Evolutionary conservation across 495 filamentous ascomycete species (phyloP).

Genomic region (Podospora appendiculata): DNA sequence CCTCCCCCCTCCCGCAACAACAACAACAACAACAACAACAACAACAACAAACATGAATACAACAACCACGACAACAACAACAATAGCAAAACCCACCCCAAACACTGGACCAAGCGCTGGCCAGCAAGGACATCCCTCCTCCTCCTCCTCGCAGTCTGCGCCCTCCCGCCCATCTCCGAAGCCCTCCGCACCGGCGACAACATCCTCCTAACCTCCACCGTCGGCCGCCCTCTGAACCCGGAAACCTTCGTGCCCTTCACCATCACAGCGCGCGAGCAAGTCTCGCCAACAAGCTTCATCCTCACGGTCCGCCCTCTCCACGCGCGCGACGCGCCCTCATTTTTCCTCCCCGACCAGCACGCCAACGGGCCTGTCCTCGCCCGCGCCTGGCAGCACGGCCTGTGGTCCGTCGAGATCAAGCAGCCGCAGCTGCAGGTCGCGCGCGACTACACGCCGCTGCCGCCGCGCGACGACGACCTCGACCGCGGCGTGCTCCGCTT

Average conservation of each 20-base stretch:
- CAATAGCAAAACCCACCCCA: background rate
- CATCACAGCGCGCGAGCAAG: constrained; percentile 54
- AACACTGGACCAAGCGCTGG: too few species aligned
- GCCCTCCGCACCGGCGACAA: background rate
- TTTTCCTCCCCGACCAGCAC: constrained; percentile 1
- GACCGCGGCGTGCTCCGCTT: constrained; percentile 34
- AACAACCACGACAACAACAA: background rate
- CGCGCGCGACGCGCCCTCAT: background rate
- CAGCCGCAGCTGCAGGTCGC: constrained; percentile 89
- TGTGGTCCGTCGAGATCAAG: constrained; percentile 87
- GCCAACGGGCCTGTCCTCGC: background rate
- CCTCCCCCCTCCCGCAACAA: background rate
- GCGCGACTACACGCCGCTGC: constrained; percentile 81
- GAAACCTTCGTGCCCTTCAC: constrained; percentile 53
- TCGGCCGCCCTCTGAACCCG: constrained; percentile 30
- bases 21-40: background rate
- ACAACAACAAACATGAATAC: background rate
- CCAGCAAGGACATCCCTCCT: background rate
- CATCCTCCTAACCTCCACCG: background rate
- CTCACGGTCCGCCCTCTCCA: constrained; percentile 52
- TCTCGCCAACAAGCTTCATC: constrained; percentile 71
- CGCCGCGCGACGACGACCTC: constrained; percentile 45
- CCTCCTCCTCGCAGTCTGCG: background rate
- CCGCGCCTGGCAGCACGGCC: constrained; percentile 38
- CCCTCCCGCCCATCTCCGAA: background rate